phyloP scores from a whole-genome alignment of 2,329 filamentous ascomycete species.

The Diaporthe citri region DNA sequence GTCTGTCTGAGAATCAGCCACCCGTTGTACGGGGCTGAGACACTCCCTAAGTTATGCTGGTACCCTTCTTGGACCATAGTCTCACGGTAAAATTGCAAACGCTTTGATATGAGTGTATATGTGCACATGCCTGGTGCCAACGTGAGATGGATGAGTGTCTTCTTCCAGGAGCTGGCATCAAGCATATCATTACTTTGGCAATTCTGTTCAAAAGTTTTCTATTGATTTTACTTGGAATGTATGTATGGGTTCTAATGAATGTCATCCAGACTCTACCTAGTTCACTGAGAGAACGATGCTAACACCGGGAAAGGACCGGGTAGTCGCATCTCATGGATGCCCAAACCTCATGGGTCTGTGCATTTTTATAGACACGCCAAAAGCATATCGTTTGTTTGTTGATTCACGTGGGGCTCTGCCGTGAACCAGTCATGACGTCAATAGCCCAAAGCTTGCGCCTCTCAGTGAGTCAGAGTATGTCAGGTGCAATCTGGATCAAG shows the following conservation, averaged over 20 bases:
- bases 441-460: not conserved
- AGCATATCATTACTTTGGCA: not conserved
- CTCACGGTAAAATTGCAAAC: not conserved
- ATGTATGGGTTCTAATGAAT: not conserved
- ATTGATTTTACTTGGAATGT: not conserved
- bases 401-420: not conserved
- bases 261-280: accelerated
- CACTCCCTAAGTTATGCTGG: not conserved
- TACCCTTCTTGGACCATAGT: not conserved
- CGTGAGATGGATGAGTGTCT: not conserved
- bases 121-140: not conserved
- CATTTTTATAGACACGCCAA: not conserved
- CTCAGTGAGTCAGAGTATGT: not conserved
- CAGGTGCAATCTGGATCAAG: not conserved
- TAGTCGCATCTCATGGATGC: not conserved
- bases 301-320: not conserved
- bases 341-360: not conserved
- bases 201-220: not conserved
- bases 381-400: not conserved
- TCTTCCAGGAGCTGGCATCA: not conserved
- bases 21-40: not conserved
- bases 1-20: not conserved
- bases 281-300: not conserved
- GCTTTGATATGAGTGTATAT: not conserved
- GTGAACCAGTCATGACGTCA: not conserved